phyloP scores from a whole-genome alignment of 495 filamentous ascomycete genomes.

The Hyaloscypha bicolor region DNA sequence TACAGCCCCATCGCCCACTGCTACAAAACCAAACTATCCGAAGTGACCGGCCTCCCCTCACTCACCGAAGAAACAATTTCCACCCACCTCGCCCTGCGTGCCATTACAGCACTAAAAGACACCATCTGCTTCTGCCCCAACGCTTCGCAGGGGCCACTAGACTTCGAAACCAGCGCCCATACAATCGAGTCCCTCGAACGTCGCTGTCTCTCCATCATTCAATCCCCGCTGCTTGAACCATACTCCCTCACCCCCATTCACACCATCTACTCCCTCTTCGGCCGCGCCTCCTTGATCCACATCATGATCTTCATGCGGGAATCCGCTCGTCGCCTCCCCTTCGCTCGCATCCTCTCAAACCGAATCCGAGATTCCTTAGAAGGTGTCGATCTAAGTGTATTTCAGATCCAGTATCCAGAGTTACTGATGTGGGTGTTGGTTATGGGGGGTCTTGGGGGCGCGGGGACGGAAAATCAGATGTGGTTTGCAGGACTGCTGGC shows the following conservation, averaged over 20 bases:
- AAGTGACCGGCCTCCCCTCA: background rate
- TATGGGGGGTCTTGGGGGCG: background rate
- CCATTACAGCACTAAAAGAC: background rate
- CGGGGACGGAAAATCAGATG: background rate
- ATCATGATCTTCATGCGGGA: background rate
- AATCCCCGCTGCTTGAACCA: background rate
- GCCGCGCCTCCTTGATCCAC: background rate
- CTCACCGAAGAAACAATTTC: background rate
- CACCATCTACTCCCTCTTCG: background rate
- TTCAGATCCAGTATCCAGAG: background rate
- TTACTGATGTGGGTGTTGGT: background rate
- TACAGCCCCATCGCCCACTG: background rate
- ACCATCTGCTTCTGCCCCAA: background rate
- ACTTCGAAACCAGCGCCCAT: background rate
- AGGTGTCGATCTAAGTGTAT: background rate
- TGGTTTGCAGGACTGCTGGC: background rate
- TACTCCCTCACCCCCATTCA: background rate
- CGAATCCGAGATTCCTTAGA: background rate
- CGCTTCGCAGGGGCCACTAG: background rate
- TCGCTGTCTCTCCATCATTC: background rate
- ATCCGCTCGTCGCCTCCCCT: background rate
- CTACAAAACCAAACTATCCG: background rate
- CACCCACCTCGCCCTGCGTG: background rate
- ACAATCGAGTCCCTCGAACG: background rate
- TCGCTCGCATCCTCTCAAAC: background rate